A percentile compares a stretch with the other conserved stretches of the same genome.
Evolutionary conservation across 768 basidiomycete genomes (phyloP).

Genomic region (Rhodotorula paludigena): DNA sequence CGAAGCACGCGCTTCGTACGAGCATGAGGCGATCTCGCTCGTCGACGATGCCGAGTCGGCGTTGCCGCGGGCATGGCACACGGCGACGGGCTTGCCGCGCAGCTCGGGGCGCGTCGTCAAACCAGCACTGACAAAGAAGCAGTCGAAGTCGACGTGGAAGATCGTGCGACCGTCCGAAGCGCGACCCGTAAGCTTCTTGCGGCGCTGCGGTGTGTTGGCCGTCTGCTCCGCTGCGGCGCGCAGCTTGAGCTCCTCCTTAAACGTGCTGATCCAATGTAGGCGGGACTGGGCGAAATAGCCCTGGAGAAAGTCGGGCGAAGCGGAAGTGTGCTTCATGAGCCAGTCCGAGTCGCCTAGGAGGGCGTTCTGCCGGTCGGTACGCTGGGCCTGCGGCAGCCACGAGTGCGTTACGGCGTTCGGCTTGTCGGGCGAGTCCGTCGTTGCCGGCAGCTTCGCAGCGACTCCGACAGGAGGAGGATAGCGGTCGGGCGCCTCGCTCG

Average conservation of each 20-base stretch:
- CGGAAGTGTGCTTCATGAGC: constrained; percentile 80
- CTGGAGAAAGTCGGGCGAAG: constrained; percentile 72
- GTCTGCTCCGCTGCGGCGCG: constrained; percentile 71
- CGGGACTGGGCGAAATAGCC: constrained; percentile 75
- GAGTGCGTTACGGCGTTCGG: constrained; percentile 12
- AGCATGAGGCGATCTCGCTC: constrained; percentile 89
- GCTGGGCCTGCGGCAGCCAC: constrained; percentile 56
- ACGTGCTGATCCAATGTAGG: constrained; percentile 83
- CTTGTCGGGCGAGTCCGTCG: constrained; percentile 18
- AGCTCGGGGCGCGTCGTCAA: constrained; percentile 67
- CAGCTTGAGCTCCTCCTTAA: constrained; percentile 81
- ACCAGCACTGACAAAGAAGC: constrained; percentile 93
- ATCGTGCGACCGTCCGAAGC: constrained; percentile 50
- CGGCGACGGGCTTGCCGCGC: constrained; percentile 81
- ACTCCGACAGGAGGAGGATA: not conserved
- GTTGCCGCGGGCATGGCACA: constrained; percentile 80
- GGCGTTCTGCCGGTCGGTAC: constrained; percentile 56
- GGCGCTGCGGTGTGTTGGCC: constrained; percentile 56
- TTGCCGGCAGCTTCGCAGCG: constrained; percentile 16
- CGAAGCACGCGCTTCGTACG: constrained; percentile 83
- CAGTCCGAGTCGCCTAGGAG: constrained; percentile 79
- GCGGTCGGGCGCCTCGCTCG: not conserved
- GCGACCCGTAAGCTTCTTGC: constrained; percentile 34
- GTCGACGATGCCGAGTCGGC: constrained; percentile 62
- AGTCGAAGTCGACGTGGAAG: constrained; percentile 66